Base-by-base conservation (phyloP, 75 land plant species). In the Pinus tabuliformis region DNA sequence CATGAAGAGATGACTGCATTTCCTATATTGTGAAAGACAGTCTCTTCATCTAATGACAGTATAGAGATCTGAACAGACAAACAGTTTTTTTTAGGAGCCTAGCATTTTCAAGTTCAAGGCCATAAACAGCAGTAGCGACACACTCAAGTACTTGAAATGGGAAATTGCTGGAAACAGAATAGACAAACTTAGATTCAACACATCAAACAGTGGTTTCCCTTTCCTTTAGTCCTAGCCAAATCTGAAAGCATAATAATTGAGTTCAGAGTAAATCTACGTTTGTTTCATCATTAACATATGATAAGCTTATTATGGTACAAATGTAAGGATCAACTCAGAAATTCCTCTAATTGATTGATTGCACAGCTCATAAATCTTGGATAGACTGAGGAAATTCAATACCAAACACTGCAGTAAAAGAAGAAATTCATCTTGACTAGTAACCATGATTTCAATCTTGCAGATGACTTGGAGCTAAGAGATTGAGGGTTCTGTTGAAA, bases 1-100 rank as follows among this genome's bases (percentile, higher is more conserved):
- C 72, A 39, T 42, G 49, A 20, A 68, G 4, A 42, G 72, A 68
- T 20, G 52, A 42, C 42, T 68, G 52, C 72, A 68, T 68, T 68
- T 68, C 42, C 52, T 68, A 21, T 37, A n/a, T 42, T 42, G 49
- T 9, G 18, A 68, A 42, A 68, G 42, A 7, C 21, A 18, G 49
- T n/a, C 4, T 68, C 36, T 68, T 6, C 24, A 20, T 68, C 14
- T 49, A 49, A 9, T 49, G 54, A 49, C 54, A 9, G 54, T 49
- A 49, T 49, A n/a, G 14, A 68, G 24, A 68, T 68, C 72, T 68
- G 49, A 68, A 68, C 22, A 68, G 6, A 52, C 52, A 68, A 42
- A 18, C 49, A 42, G 42, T 42, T 6, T 39, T n/a, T n/a, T 65
- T 65, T 6, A 65, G 70, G 12, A 68, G 26, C 6, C 6, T 15